Evolutionary conservation across 176 grass and related monocot species (phyloP), one percentile per base, ranked within the genome.

Genomic region (Pontederia paniculata): DNA sequence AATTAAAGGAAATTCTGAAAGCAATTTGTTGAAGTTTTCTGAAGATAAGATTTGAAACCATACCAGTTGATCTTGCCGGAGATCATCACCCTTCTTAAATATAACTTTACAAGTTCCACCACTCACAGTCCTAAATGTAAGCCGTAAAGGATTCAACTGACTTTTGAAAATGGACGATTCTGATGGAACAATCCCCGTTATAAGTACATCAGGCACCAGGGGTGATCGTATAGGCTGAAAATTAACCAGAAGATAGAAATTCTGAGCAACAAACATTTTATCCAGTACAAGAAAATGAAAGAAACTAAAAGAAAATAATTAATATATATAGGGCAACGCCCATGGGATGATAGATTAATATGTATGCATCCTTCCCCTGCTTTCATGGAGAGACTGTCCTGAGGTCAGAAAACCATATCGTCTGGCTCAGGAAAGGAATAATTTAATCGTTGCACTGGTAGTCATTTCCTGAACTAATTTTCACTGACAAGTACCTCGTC

Each of bases 21-120:
- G 21, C 28, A 42, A 58, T 41, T 46, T 7, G 17, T 45, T 46
- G 12, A 45, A 22, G 16, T 37, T 25, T 25, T 10, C 23, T 25
- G 12, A 25, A 25, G 15, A 5, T 57, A 57, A 56, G 16, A 54
- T 9, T 19, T 19, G n/a, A 19, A 50, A 50, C 48, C 12, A 50
- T 50, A 97, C 91, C 82, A 97, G 68, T 50, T 90, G 91, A 90
- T 96, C 91, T 76, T 97, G 86, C 11, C 86, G 86, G 70, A 90
- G 85, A 67, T 97, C 86, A 69, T 90, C 91, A 11, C 91, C 91
- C 69, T 90, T 97, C 74, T 97, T 97, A 63, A 77, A 97, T 55
- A 89, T 89, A 44, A 89, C 70, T 71, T 87, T 97, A 31, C 73
- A 89, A 68, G 77, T 83, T 77, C 59, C 63, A 41, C 80, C 79